Evolutionary conservation across 2,329 filamentous ascomycete species (phyloP), one percentile per base, ranked within the genome.

Genomic region (Cytospora leucostoma): DNA sequence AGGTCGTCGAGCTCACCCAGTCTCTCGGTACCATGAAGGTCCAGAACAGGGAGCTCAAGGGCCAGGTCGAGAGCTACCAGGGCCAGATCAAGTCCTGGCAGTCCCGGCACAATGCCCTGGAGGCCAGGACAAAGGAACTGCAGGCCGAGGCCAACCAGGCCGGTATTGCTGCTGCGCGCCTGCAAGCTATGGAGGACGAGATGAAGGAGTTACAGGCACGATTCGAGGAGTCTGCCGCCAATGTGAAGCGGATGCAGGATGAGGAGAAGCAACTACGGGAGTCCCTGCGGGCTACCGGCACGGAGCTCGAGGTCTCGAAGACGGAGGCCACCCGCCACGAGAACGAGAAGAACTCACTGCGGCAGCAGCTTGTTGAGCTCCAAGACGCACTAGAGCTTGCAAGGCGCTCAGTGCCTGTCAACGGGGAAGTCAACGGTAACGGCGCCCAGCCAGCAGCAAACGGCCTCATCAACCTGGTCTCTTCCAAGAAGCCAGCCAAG

Each of bases 121-220:
- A 99, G 77, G 88, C 88, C 61, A 87, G 93, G 62, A 90, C 93
- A 54, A 97, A 96, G 79, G 95, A 99, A 74, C 83, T 99, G 61
- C 95, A 99, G 77, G 89, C 90, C 38, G 95, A 99, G 77, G 95
- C 95, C 65, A 99, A 99, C 77, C 94, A 98, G 79, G 95, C 94
- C 61, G 95, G 95, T 78, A 97, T 98, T 71, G 92, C 91, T 2
- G 93, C 94, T 59, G 95, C 95, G 67, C 91, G 92, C 69, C 82
- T 99, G 61, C 88, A 91, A 70, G 92, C 90, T 56, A 91, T 98
- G 88, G 95, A 99, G 75, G 90, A 93, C 70, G 95, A 99, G 73
- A 97, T 98, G 90, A 89, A 88, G 80, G 93, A 92, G 77, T 82
- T 98, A 56, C 93, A 97, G 76, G 80, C 85, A 65, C 95, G 86